These are phyloP conservation scores for Albizia julibrissin DNA, from an alignment of 306 rosid genomes.

Conservation along the genomic window DNA sequence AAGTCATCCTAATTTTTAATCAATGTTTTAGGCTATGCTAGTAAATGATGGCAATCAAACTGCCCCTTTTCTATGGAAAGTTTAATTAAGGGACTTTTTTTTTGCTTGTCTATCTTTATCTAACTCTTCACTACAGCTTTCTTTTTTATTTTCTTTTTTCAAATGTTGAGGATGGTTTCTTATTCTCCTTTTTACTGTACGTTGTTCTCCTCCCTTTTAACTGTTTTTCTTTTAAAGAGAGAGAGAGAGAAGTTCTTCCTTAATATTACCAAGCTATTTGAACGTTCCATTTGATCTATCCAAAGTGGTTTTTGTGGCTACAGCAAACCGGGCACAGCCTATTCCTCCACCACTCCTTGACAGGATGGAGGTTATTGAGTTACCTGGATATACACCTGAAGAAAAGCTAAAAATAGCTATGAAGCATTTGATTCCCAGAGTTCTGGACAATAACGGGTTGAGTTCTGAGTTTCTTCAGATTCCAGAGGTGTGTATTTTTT, in stretches of 20 bases:
- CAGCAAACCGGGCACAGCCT: conserved; percentile 91
- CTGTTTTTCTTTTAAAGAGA: not conserved
- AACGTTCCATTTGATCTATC: conserved; percentile 98
- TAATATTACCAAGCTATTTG: conserved; percentile 78
- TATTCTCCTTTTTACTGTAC: conserved; percentile 3
- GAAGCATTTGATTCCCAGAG: conserved; percentile 92
- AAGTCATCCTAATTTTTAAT: conserved; percentile 12
- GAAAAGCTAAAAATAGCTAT: conserved; percentile 94
- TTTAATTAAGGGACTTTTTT: not conserved
- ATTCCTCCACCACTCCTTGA: conserved; percentile 94
- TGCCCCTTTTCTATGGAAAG: not conserved
- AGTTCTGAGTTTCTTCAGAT: conserved; percentile 84
- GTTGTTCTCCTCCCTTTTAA: not conserved
- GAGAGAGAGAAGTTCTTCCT: conserved; percentile 48
- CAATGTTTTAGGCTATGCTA: not conserved
- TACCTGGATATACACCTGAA: conserved; percentile 96
- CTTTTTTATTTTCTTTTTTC: not conserved
- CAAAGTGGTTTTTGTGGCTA: conserved; percentile 89
- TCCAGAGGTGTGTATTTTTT: conserved; percentile 69
- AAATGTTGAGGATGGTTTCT: conserved; percentile 1
- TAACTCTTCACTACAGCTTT: not conserved
- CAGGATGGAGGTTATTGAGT: conserved; percentile 99
- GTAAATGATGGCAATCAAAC: not conserved
- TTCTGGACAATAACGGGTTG: conserved; percentile 93
- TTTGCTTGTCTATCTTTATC: conserved; percentile 19